These are phyloP conservation scores for Debaryomyces fabryi DNA, from an alignment of 1,139 yeast genomes.

Conservation along the genomic window DNA sequence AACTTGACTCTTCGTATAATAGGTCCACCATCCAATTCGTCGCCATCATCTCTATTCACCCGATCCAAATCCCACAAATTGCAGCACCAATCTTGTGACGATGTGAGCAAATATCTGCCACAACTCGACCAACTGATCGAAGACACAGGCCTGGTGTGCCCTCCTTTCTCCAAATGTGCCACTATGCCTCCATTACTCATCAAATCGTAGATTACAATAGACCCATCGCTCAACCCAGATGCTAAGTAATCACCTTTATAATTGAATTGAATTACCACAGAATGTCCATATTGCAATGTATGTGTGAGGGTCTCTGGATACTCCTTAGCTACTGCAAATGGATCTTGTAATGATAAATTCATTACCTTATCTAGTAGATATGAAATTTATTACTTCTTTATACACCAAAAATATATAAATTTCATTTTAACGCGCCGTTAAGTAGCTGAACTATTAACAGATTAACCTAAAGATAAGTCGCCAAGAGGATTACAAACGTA, in stretches of 20 bases:
- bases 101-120: slow-evolving; percentile 70
- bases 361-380: slow-evolving; percentile 29
- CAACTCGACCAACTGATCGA: slow-evolving; percentile 77
- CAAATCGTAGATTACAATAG: slow-evolving; percentile 76
- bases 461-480: not conserved
- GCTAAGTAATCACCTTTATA: slow-evolving; percentile 87
- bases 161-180: slow-evolving; percentile 53
- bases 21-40: slow-evolving; percentile 30
- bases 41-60: slow-evolving; percentile 23
- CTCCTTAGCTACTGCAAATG: slow-evolving; percentile 89
- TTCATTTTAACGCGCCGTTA: slow-evolving; percentile 4
- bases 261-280: slow-evolving; percentile 74
- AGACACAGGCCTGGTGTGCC: slow-evolving; percentile 75
- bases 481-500: not conserved
- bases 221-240: slow-evolving; percentile 80
- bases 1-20: slow-evolving; percentile 52
- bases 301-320: slow-evolving; percentile 82
- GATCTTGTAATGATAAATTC: slow-evolving; percentile 89
- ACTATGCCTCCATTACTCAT: slow-evolving; percentile 58
- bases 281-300: slow-evolving; percentile 67
- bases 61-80: slow-evolving; percentile 76
- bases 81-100: slow-evolving; percentile 86
- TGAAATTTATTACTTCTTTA: not conserved
- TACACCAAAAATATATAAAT: not conserved
- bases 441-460: not conserved